Evolutionary conservation across 148 eudicot species (phyloP), one percentile per base, ranked within the genome.

Genomic region (Vaccinium darrowii): DNA sequence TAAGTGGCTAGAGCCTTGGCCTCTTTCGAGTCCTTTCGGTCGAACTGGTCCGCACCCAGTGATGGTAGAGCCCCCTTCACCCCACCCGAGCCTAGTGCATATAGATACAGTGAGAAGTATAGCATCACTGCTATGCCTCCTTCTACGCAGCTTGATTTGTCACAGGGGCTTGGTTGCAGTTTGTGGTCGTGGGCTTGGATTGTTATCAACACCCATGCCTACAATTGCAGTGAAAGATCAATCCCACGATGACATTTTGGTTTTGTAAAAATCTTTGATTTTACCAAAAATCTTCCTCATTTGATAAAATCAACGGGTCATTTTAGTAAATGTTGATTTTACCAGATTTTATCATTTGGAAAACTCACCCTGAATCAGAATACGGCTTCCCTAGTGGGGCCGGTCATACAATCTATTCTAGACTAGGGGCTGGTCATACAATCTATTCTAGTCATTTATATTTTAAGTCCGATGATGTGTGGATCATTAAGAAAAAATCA

Each of bases 41-140:
- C 81, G 74, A 91, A 91, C 49, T 91, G 93, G 87, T 91, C 92
- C 0, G 89, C 92, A 1, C 92, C 93, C 16, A 91, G 81, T 2
- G 91, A 72, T 0, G 92, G 86, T 18, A 91, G 86, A 8, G 93
- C 82, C 5, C 92, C 93, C 82, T 82, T 87, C 4, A 91, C 89
- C 30, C 92, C 92, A n/a, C 92, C 92, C 7, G 84, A 14, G 6
- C 93, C 93, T 21, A 91, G 36, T 0, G 93, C 93, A 53, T 87
- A 14, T 75, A 91, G 76, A 23, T 76, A 74, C 43, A 91, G 79
- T 23, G 93, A 84, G n/a, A 84, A 10, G 69, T 90, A 91, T 72
- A 91, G 86, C 85, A 88, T 80, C 57, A 85, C 58, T 12, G 90
- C 93, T 47, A 47, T 82, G 15, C 83, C 86, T n/a, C 91, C 91